A percentile compares a stretch with the other conserved stretches of the same genome.
Conservation (phyloP, 2,329 filamentous ascomycete species). For the Cladosporium oxysporum region DNA sequence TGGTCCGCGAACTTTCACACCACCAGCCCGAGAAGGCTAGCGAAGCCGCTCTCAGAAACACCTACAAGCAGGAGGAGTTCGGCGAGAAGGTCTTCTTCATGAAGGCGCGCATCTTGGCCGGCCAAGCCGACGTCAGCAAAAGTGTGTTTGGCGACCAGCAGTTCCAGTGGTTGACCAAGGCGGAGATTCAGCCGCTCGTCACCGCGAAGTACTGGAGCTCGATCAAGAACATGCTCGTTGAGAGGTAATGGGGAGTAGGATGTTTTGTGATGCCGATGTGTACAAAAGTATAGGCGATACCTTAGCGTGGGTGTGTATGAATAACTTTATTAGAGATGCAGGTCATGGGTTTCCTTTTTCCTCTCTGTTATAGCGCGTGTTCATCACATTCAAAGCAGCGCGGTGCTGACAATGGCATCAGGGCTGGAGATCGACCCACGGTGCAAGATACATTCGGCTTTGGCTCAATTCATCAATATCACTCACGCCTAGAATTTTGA, state of each 20-base stretch:
- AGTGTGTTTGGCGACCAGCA: slow-evolving; percentile 75
- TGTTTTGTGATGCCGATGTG: background rate
- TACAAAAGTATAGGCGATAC: slow-evolving; percentile 10
- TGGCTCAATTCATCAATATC: too few relatives aligned
- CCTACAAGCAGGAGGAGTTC: slow-evolving; percentile 43
- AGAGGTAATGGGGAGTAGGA: slow-evolving; percentile 55
- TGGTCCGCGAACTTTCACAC: slow-evolving; percentile 21
- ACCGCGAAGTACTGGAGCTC: slow-evolving; percentile 68
- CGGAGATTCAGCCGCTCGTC: slow-evolving; percentile 75
- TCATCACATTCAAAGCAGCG: background rate
- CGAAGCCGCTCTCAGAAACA: slow-evolving; percentile 24
- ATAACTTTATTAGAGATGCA: background rate
- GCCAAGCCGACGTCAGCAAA: slow-evolving; percentile 77
- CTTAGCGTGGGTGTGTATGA: slow-evolving; percentile 15
- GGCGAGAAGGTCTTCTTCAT: slow-evolving; percentile 93
- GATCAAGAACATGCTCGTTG: slow-evolving; percentile 80
- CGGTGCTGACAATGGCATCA: background rate
- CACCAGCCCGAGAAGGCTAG: slow-evolving; percentile 13
- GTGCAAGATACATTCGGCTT: too few relatives aligned
- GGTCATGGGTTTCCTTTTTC: background rate
- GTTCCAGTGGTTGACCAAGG: slow-evolving; percentile 89
- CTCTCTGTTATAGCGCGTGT: background rate
- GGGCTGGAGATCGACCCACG: too few relatives aligned
- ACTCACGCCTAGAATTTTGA: too few relatives aligned
- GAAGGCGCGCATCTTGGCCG: slow-evolving; percentile 94